Evolutionary conservation across 73 alveolate species (phyloP).

Genomic region (Paramecium pentaurelia): DNA sequence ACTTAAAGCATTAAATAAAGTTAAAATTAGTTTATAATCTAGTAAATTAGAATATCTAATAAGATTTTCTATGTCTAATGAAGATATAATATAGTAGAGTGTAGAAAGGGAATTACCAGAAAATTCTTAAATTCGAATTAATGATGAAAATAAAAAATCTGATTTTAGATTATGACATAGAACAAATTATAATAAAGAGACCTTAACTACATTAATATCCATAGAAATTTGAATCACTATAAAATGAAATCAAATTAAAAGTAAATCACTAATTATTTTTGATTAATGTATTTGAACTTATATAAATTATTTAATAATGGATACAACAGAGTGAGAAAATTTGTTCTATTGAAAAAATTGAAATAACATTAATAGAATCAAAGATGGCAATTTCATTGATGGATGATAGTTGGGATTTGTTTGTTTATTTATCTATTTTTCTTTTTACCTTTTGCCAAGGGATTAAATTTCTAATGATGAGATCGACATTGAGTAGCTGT

Average conservation of each 20-base stretch:
- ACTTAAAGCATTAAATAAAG: not conserved
- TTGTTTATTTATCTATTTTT: not conserved
- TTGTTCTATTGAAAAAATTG: not conserved
- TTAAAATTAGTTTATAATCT: not conserved
- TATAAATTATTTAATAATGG: not conserved
- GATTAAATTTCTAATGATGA: constrained; percentile 38
- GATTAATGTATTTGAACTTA: not conserved
- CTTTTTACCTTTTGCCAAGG: constrained; percentile 30
- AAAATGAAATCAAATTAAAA: not conserved
- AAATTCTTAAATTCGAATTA: not conserved
- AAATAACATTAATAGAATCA: not conserved
- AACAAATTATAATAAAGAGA: not conserved
- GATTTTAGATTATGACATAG: not conserved
- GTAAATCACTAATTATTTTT: not conserved
- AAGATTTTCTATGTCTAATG: not conserved
- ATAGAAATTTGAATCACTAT: not conserved
- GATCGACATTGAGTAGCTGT: constrained; percentile 48
- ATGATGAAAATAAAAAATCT: not conserved
- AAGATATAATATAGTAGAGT: not conserved
- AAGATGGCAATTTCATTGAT: not conserved
- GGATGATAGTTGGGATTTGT: not conserved
- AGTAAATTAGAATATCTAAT: not conserved
- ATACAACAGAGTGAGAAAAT: not conserved
- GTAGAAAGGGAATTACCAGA: not conserved
- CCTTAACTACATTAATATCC: not conserved